Evolutionary conservation across 2,329 filamentous ascomycete species (phyloP).

Genomic region (Beauveria sp.): DNA sequence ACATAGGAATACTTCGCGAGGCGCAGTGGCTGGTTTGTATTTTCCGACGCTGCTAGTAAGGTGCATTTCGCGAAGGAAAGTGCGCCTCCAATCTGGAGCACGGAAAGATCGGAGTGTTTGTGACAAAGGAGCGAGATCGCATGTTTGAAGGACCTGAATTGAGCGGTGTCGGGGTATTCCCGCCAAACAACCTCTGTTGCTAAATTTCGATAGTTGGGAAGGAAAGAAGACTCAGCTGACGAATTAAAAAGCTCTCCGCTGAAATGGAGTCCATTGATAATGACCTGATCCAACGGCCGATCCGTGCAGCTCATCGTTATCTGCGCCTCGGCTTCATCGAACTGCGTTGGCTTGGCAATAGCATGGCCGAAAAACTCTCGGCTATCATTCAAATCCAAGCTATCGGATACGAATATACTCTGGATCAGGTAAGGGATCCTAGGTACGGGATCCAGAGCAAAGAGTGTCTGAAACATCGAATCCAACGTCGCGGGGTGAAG

Average conservation of each 20-base stretch:
- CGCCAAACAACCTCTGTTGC: slow-evolving; percentile 43
- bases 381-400: slow-evolving; percentile 24
- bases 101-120: slow-evolving; percentile 29
- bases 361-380: slow-evolving; percentile 34
- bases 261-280: slow-evolving; percentile 38
- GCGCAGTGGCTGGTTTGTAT: slow-evolving; percentile 20
- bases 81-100: slow-evolving; percentile 32
- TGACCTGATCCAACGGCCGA: slow-evolving; percentile 27
- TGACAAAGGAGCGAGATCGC: slow-evolving; percentile 28
- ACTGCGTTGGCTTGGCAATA: slow-evolving; percentile 25
- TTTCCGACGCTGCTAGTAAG: slow-evolving; percentile 20
- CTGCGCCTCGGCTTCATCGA: slow-evolving; percentile 32
- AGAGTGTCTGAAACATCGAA: slow-evolving; percentile 45
- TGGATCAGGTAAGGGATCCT: slow-evolving; percentile 43
- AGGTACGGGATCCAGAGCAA: slow-evolving; percentile 35
- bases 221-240: slow-evolving; percentile 26
- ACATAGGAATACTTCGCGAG: slow-evolving; percentile 28
- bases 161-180: slow-evolving; percentile 25
- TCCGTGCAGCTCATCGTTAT: slow-evolving; percentile 34
- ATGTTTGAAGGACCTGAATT: slow-evolving; percentile 16
- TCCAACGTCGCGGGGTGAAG: slow-evolving; percentile 54
- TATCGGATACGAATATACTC: slow-evolving; percentile 38
- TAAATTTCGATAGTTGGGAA: slow-evolving; percentile 41
- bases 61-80: slow-evolving; percentile 15
- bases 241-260: slow-evolving; percentile 27